These are phyloP conservation scores for Penicillium italicum DNA, from an alignment of 2,329 filamentous ascomycete species.

Conservation along the genomic window DNA sequence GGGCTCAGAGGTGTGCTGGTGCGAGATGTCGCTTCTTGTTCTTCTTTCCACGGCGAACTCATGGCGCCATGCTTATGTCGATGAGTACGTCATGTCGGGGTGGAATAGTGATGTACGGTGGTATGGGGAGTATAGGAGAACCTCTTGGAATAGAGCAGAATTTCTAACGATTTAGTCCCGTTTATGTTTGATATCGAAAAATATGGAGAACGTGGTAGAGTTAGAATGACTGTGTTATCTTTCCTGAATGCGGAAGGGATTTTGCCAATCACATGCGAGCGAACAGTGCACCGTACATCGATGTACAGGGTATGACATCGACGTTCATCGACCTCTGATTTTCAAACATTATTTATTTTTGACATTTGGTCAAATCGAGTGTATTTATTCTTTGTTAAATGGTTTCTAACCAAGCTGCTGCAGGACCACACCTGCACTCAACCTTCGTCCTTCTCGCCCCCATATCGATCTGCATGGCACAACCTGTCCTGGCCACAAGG, in stretches of 20 bases:
- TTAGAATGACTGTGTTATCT: conserved; percentile 15
- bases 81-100: conserved; percentile 30
- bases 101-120: background rate
- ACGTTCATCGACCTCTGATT: background rate
- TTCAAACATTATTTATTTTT: background rate
- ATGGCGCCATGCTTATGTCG: conserved; percentile 35
- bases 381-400: background rate
- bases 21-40: conserved; percentile 24
- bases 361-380: background rate
- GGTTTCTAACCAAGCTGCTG: conserved; percentile 19
- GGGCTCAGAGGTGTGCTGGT: conserved; percentile 18
- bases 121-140: background rate
- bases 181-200: background rate
- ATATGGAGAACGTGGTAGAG: conserved; percentile 6
- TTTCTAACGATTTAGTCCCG: background rate
- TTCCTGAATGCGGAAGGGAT: conserved; percentile 20
- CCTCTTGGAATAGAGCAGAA: background rate
- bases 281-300: conserved; percentile 3
- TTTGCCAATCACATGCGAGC: conserved; percentile 26
- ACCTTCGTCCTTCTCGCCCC: conserved; percentile 32
- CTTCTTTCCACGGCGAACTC: conserved; percentile 31
- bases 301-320: background rate
- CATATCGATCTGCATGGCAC: conserved; percentile 44
- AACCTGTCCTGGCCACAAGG: conserved; percentile 34
- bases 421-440: conserved; percentile 39